Percentiles rank a stretch among this genome's conserved stretches.
These are phyloP conservation scores for Aspergillus caelatus DNA, from an alignment of 2,329 filamentous ascomycete genomes.

Conservation along the genomic window DNA sequence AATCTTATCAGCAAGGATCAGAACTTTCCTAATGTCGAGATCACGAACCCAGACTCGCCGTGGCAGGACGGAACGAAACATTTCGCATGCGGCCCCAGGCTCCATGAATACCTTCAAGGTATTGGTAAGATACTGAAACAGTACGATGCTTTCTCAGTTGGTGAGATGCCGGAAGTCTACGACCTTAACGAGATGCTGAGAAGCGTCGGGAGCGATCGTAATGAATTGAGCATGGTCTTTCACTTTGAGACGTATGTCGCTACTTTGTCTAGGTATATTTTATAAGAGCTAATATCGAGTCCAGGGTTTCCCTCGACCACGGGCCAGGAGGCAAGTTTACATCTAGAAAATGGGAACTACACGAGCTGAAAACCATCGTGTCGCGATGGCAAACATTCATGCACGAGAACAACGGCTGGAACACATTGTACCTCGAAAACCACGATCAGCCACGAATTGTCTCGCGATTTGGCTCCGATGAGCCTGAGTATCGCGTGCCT, in stretches of 20 bases:
- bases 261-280: no score
- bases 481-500: conserved; percentile 47
- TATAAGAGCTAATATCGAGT: background rate
- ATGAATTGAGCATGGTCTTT: conserved; percentile 71
- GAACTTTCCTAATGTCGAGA: conserved; percentile 51
- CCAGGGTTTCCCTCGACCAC: background rate
- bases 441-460: conserved; percentile 65
- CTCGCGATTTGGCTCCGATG: conserved; percentile 56
- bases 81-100: conserved; percentile 1
- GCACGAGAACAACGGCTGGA: conserved; percentile 63
- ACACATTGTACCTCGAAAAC: conserved; percentile 66
- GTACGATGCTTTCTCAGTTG: conserved; percentile 61
- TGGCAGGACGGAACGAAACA: conserved; percentile 4
- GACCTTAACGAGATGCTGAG: conserved; percentile 53
- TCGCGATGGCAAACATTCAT: conserved; percentile 62
- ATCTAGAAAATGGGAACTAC: conserved; percentile 45
- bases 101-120: conserved; percentile 44
- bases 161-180: conserved; percentile 59
- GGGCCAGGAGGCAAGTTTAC: background rate
- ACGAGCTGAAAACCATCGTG: conserved; percentile 55
- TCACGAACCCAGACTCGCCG: conserved; percentile 24
- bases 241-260: conserved; percentile 59
- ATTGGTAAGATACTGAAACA: conserved; percentile 56
- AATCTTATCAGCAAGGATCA: conserved; percentile 69
- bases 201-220: conserved; percentile 57